A percentile compares a stretch with the other conserved stretches of the same genome.
Evolutionary conservation across 352 stramenopile species (phyloP).

Genomic region (Phytophthora melonis): DNA sequence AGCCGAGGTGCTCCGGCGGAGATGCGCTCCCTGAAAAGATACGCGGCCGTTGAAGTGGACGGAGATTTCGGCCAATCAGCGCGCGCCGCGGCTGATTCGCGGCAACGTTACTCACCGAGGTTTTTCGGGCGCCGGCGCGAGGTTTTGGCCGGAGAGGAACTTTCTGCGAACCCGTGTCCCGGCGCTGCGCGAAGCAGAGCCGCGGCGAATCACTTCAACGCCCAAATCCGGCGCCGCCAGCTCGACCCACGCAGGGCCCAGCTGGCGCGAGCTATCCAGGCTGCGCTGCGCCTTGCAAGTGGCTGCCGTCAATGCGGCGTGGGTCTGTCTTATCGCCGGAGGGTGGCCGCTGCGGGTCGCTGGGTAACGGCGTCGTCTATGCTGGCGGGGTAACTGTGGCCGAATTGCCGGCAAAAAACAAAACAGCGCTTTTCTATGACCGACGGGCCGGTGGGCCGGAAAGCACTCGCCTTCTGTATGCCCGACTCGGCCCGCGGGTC

Average conservation of each 20-base stretch:
- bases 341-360: not conserved
- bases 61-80: constrained; percentile 20
- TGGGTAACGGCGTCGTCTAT: not conserved
- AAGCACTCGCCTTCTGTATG: constrained; percentile 32
- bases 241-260: constrained; percentile 16
- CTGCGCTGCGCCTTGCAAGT: constrained; percentile 16
- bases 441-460: constrained; percentile 15
- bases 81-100: constrained; percentile 33
- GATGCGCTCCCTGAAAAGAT: constrained; percentile 11
- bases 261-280: constrained; percentile 20
- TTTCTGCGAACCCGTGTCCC: constrained; percentile 49
- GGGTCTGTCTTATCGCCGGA: not conserved
- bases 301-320: not conserved
- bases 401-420: not conserved
- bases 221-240: constrained; percentile 22
- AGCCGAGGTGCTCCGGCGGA: not conserved
- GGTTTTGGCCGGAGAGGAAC: constrained; percentile 30
- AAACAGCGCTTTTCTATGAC: constrained; percentile 11
- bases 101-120: constrained; percentile 17
- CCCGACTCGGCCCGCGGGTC: constrained; percentile 22
- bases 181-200: constrained; percentile 28
- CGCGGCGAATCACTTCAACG: constrained; percentile 40
- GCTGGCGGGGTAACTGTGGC: constrained; percentile 23
- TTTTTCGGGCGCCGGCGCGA: constrained; percentile 13
- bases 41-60: constrained; percentile 26